Evolutionary conservation across 306 rosid species (phyloP), one percentile per base, ranked within the genome.

Genomic region (Dalbergia cultrata): DNA sequence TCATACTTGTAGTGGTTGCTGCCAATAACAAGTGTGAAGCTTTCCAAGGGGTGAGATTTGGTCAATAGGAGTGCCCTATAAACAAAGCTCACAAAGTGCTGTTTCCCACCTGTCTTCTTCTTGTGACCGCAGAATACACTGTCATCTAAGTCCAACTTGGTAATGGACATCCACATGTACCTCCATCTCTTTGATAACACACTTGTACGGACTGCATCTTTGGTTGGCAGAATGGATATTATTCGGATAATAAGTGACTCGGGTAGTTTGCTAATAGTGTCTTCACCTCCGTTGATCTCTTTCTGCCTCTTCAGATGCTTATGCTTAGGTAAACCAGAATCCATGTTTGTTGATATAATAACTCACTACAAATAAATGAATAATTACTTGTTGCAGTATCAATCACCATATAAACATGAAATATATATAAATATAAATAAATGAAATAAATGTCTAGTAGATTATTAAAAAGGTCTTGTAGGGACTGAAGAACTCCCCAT

Each of bases 181-280:
- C n/a, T 8, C 85, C 85, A 75, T 49, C 10, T 68, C 10, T 75
- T 75, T 11, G 85, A 75, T 37, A 75, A 21, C 2, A 81, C 76
- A 49, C 81, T 44, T 4, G 81, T 81, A 0, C 76, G 77, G 3
- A 68, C 65, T 21, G 85, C 85, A 0, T 75, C 81, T 35, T 81
- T 35, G 8, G 84, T 44, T 19, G 84, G 37, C 6, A 81, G 70
- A 57, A 44, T 9, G 33, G 75, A 56, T 4, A 81, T 43, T 1
- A 81, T 74, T 6, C 17, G 18, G 31, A 13, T 13, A 7, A 81
- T 33, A 9, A 74, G 22, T 3, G 33, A 1, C 19, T 65, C 75
- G n/a, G 75, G 63, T 65, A 81, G 62, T 13, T 73, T 64, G 43
- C 68, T 66, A 6, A 31, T 18, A 9, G 9, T 9, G 17, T 50